Evolutionary conservation across 2,329 filamentous ascomycete species (phyloP), one percentile per base, ranked within the genome.

Genomic region (Onygena corvina): DNA sequence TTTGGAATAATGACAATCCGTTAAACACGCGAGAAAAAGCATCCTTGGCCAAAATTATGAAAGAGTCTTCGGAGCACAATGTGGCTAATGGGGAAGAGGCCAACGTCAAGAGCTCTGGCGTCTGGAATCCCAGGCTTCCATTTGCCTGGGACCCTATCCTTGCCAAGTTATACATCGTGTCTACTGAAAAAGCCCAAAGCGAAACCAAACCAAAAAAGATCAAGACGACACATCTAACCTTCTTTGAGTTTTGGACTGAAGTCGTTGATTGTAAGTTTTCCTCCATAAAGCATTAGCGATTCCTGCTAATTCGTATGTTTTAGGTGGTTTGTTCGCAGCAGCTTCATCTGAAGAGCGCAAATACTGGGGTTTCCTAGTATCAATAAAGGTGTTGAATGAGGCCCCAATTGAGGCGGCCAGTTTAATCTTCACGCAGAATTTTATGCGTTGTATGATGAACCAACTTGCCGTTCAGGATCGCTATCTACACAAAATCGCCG

Each of bases 131-230:
- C 1, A 84, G 87, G 59, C 72, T 93, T 49, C 86, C 88, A 59
- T 94, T 93, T 63, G 86, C 87, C 0, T 95, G 90, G 92, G 79
- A 85, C 55, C 67, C 89, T 21, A 77, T 95, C 16, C 65, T 94
- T n/a, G 60, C 59, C 16, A 63, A 67, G 29, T 57, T 75, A n/a
- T 62, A 62, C 47, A 56, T 60, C 40, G 51, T 52, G 3, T 48
- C 52, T 18, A 23, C 57, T 1, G 56, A 61, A 48, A 59, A 64
- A 18, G 54, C 54, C 50, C 60, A 55, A 51, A 56, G 53, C 48
- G 63, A 60, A 49, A 59, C 56, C 36, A 69, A 62, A 55, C 53
- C 55, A 52, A 59, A 50, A 7, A 53, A 52, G 48, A 21, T 8
- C 5, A 68, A 64, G 52, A 60, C 63, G 3, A 67, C 71, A 5